phyloP scores from a whole-genome alignment of 2,329 filamentous ascomycete genomes.

The Epichloe baconii region DNA sequence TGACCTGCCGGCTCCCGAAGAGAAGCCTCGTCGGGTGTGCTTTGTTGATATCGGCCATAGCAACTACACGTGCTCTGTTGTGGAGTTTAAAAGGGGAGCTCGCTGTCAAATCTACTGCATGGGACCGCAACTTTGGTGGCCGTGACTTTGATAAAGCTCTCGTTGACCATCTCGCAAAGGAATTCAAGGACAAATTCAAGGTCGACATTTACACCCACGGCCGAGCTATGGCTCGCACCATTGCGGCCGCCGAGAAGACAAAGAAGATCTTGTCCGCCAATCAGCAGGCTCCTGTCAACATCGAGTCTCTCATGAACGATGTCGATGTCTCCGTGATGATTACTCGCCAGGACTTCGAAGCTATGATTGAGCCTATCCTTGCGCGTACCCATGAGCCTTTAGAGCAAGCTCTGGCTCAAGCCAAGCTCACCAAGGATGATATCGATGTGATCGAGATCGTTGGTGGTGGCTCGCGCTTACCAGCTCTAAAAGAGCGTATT shows the following conservation, averaged over 20 bases:
- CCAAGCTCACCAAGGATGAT: slow-evolving; percentile 80
- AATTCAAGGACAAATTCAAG: slow-evolving; percentile 97
- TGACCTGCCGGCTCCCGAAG: slow-evolving; percentile 75
- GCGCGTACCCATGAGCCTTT: slow-evolving; percentile 59
- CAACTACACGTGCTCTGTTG: slow-evolving; percentile 87
- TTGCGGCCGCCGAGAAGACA: slow-evolving; percentile 84
- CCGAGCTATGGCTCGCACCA: slow-evolving; percentile 78
- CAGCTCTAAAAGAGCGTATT: slow-evolving; percentile 80
- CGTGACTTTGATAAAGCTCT: slow-evolving; percentile 94
- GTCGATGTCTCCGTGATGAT: slow-evolving; percentile 80
- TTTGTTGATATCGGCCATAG: slow-evolving; percentile 95
- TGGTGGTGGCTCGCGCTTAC: slow-evolving; percentile 88
- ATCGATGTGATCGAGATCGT: slow-evolving; percentile 91
- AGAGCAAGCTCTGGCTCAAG: slow-evolving; percentile 87
- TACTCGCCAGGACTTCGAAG: slow-evolving; percentile 89
- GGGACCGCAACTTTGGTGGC: slow-evolving; percentile 92
- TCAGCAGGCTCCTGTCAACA: slow-evolving; percentile 81
- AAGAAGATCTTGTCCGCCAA: slow-evolving; percentile 99
- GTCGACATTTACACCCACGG: slow-evolving; percentile 85
- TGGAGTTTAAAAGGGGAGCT: slow-evolving; percentile 97
- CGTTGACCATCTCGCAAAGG: slow-evolving; percentile 84
- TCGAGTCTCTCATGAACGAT: slow-evolving; percentile 98
- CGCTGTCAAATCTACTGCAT: slow-evolving; percentile 81
- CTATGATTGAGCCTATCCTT: slow-evolving; percentile 74
- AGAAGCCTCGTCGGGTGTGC: slow-evolving; percentile 80